Percentiles rank a stretch among this genome's conserved stretches.
phyloP scores from a whole-genome alignment of 345 rosid genomes.

The Populus euphratica region DNA sequence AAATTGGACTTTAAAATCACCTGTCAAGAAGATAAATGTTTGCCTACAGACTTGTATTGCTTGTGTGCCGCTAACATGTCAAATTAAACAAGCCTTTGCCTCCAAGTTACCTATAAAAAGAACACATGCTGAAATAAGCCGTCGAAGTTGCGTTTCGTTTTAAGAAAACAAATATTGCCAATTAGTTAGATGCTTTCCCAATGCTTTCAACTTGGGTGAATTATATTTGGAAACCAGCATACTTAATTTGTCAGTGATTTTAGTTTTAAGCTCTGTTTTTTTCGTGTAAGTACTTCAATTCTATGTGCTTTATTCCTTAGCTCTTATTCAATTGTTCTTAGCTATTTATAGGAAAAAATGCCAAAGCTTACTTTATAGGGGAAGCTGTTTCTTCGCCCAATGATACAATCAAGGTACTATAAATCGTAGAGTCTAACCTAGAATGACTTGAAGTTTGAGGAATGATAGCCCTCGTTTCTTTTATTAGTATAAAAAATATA shows the following conservation, averaged over 20 bases:
- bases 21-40: neutral
- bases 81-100: slow-evolving; percentile 25
- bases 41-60: neutral
- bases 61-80: neutral
- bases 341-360: neutral
- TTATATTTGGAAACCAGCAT: neutral
- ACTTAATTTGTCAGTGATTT: neutral
- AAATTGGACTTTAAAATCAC: neutral
- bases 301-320: neutral
- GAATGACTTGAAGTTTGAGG: neutral
- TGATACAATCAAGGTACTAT: neutral
- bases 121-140: neutral
- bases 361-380: neutral
- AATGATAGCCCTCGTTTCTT: neutral
- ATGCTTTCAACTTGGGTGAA: slow-evolving; percentile 19
- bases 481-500: no score
- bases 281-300: neutral
- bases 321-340: neutral
- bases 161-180: slow-evolving; percentile 22
- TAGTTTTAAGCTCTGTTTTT: neutral
- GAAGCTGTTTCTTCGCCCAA: neutral
- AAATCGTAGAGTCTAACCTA: neutral
- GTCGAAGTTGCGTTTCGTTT: slow-evolving; percentile 16
- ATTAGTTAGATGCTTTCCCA: slow-evolving; percentile 20
- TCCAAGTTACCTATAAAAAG: slow-evolving; percentile 16